Evolutionary conservation across 2,329 filamentous ascomycete genomes (phyloP).

Genomic region (Botrytis tulipae): DNA sequence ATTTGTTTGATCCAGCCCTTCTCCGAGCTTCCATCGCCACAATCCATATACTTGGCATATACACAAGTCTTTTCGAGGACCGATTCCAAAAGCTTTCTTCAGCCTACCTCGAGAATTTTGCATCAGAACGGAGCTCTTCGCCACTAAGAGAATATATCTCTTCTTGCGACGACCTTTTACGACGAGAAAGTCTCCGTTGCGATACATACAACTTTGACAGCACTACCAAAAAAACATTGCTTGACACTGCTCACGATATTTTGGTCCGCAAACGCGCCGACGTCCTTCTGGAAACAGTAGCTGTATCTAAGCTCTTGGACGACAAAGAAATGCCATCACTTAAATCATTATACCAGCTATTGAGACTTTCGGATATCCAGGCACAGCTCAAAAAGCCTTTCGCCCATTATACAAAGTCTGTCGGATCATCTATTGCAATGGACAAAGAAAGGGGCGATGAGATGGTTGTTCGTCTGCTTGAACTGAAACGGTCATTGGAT

Average conservation of each 20-base stretch:
- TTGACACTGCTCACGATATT: conserved; percentile 69
- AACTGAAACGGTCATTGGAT: conserved; percentile 78
- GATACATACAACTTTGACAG: conserved; percentile 79
- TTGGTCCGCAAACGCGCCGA: conserved; percentile 67
- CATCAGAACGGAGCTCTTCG: conserved; percentile 59
- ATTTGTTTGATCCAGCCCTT: conserved; percentile 60
- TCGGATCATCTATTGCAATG: conserved; percentile 75
- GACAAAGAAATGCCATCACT: conserved; percentile 68
- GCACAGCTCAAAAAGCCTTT: conserved; percentile 70
- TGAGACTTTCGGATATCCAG: conserved; percentile 70
- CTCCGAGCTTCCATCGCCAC: conserved; percentile 76
- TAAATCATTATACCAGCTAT: conserved; percentile 72
- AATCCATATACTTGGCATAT: conserved; percentile 81
- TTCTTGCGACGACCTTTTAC: conserved; percentile 66
- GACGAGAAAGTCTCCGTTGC: conserved; percentile 71
- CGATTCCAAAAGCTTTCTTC: conserved; percentile 67
- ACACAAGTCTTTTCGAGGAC: conserved; percentile 76
- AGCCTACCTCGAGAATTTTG: conserved; percentile 67
- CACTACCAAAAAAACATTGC: conserved; percentile 74
- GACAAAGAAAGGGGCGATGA: conserved; percentile 75
- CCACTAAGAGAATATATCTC: conserved; percentile 74
- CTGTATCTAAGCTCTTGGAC: conserved; percentile 71
- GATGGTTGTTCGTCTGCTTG: conserved; percentile 82
- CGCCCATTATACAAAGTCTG: conserved; percentile 71
- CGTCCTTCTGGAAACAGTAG: conserved; percentile 63